Conservation (phyloP, 345 rosid genomes). For the Dovyalis caffra region DNA sequence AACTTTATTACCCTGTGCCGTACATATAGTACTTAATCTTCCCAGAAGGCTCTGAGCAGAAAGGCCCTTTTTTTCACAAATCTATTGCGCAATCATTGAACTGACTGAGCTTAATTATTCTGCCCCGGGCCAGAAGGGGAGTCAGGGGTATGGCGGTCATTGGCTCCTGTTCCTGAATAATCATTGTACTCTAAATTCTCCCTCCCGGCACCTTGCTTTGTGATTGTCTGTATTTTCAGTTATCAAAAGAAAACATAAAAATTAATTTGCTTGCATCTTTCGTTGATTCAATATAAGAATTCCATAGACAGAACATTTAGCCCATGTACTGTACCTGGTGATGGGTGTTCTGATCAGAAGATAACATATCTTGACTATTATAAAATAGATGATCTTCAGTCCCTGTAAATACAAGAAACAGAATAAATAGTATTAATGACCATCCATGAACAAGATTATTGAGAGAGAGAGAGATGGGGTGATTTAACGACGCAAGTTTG, state of each 20-base stretch:
- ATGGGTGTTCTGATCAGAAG: neutral
- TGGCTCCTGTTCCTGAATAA: slow-evolving; percentile 13
- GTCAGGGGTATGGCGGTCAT: slow-evolving; percentile 1
- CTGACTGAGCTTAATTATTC: neutral
- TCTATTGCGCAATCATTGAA: neutral
- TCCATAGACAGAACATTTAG: neutral
- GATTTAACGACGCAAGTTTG: neutral
- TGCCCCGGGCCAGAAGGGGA: neutral
- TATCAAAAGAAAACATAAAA: neutral
- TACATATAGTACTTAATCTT: neutral
- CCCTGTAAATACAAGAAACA: neutral
- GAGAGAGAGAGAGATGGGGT: neutral
- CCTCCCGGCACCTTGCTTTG: neutral
- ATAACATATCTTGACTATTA: neutral
- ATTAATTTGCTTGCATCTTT: neutral
- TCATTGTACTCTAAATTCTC: slow-evolving; percentile 4
- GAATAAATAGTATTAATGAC: too few relatives aligned
- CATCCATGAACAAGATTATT: neutral
- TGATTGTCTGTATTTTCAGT: slow-evolving; percentile 5
- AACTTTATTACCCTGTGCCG: too few relatives aligned
- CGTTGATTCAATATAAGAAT: neutral
- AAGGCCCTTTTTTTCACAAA: neutral
- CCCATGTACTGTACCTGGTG: neutral
- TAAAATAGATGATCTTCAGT: neutral
- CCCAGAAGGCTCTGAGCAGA: neutral